Base-by-base conservation (phyloP, 1,284 basidiomycete species). In the Malassezia obtusa region DNA sequence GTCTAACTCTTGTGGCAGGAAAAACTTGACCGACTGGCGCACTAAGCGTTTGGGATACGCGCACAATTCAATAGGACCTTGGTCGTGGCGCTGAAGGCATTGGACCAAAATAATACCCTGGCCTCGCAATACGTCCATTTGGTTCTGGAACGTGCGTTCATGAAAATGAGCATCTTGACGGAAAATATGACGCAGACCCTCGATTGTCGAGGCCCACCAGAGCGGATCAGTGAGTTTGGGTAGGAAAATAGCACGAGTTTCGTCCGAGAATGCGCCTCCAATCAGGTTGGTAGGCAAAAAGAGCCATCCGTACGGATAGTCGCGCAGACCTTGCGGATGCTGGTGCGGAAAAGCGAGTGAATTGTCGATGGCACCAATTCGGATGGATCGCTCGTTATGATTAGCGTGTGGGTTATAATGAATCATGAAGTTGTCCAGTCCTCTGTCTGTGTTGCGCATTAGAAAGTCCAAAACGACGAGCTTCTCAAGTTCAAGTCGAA, bases 201-300 rank as follows among this genome's bases (percentile, higher is more conserved):
- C 83, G 1, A 83, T 85, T 4, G 88, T 89, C 67, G 88, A 83
- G 61, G 86, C 81, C 89, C 89, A 94, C 89, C 89, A 94, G 4
- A 77, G 68, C 61, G 87, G 88, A 7, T 83, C 85, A 9, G 85
- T 86, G 36, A 94, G 75, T 26, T 89, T 76, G 0, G 87, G 85
- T 45, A 92, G 75, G 71, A 91, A 89, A 63, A 88, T 85, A 45
- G 82, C 80, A 24, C 88, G 78, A 1, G 88, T 89, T 70, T 82
- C 80, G 60, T 84, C 81, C 60, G 86, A 86, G 73, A 75, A 73
- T 8, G 90, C 91, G 47, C 65, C 62, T 1, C 69, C 70, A 63
- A 92, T 87, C 52, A 90, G 74, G 56, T 84, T 86, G 44, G 89
- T 85, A 0, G 88, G 88, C 8, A 92, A 80, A 47, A 63, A 75